These are phyloP conservation scores for Phytophthora podocarpi DNA, from an alignment of 352 stramenopile species.

Conservation along the genomic window DNA sequence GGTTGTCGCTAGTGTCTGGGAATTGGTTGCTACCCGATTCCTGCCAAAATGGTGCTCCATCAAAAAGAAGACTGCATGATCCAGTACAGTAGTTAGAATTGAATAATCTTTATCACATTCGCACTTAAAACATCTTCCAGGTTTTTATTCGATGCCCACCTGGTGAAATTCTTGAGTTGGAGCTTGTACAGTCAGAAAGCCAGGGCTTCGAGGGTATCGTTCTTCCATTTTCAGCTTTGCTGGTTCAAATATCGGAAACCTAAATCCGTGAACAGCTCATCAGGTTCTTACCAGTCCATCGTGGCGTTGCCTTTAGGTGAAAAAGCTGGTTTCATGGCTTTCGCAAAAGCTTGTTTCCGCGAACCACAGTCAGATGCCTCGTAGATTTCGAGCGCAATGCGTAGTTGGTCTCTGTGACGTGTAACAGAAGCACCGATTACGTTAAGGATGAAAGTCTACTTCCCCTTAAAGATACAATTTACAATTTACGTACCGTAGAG, in stretches of 20 bases:
- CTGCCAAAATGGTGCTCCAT: slow-evolving; percentile 16
- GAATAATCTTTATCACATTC: no score
- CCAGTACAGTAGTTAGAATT: no score
- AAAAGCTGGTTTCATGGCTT: slow-evolving; percentile 36
- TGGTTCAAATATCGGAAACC: neutral
- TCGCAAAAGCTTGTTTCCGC: slow-evolving; percentile 41
- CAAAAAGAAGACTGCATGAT: neutral
- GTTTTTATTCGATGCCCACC: no score
- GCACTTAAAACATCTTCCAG: no score
- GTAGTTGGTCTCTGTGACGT: slow-evolving; percentile 39
- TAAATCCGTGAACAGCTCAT: neutral
- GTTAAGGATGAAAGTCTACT: neutral
- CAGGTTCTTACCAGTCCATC: slow-evolving; percentile 20
- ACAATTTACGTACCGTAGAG: slow-evolving; percentile 45
- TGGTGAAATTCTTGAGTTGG: no score
- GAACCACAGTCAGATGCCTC: slow-evolving; percentile 41
- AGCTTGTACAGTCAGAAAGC: no score
- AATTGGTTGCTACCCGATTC: slow-evolving; percentile 31
- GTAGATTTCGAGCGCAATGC: slow-evolving; percentile 53
- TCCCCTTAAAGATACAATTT: neutral
- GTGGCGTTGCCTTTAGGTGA: slow-evolving; percentile 23
- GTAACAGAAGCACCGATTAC: neutral
- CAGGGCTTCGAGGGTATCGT: no score
- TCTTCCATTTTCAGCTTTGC: no score
- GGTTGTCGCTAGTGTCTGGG: slow-evolving; percentile 25